Conservation (phyloP, 106 monocot species). For the Phalaenopsis equestris region DNA sequence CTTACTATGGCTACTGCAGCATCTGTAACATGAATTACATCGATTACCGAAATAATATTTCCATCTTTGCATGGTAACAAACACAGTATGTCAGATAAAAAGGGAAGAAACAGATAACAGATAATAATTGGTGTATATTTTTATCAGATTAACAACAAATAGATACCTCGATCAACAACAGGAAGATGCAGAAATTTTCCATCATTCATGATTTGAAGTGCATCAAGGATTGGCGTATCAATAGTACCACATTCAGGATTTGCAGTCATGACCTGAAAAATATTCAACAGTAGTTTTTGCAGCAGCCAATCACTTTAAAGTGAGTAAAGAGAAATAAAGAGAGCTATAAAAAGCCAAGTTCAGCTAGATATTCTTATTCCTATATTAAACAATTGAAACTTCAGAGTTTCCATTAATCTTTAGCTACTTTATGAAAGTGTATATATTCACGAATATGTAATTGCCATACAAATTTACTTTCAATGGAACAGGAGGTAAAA, state of each 20-base stretch:
- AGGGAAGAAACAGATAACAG: neutral
- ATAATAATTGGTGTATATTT: neutral
- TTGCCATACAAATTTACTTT: conserved; percentile 2
- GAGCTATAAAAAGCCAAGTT: neutral
- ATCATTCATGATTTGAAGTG: conserved; percentile 88
- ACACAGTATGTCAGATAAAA: neutral
- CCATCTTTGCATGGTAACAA: conserved; percentile 15
- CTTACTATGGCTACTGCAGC: conserved; percentile 32
- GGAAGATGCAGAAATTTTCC: conserved; percentile 92
- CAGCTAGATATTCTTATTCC: neutral
- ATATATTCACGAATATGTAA: neutral
- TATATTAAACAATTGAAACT: neutral
- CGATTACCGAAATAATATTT: conserved; percentile 22
- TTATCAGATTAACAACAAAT: neutral
- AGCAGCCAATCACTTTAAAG: neutral
- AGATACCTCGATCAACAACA: conserved; percentile 79
- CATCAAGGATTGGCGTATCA: conserved; percentile 88
- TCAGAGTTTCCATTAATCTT: neutral
- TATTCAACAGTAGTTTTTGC: neutral
- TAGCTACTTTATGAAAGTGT: no score
- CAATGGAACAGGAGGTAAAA: neutral
- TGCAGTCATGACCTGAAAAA: conserved; percentile 83
- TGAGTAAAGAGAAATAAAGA: neutral
- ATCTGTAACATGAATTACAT: conserved; percentile 33
- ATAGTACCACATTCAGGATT: conserved; percentile 81